Evolutionary conservation across 768 basidiomycete genomes (phyloP).

Genomic region (Tricholoma hemisulphureum): DNA sequence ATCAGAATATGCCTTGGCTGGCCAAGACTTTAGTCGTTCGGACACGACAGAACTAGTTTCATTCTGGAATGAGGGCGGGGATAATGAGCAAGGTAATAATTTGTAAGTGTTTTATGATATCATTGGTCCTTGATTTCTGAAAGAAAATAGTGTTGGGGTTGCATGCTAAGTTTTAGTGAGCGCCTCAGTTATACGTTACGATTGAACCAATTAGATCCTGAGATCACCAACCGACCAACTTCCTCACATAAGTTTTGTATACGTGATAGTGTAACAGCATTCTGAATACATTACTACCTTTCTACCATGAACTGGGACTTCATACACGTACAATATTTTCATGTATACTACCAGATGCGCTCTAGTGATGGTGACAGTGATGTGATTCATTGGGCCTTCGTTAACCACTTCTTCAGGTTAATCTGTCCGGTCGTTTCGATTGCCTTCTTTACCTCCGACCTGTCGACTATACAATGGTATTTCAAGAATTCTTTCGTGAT

Average conservation of each 20-base stretch:
- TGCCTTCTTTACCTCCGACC: slow-evolving; percentile 64
- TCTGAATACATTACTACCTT: neutral
- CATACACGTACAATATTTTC: neutral
- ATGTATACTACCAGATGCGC: neutral
- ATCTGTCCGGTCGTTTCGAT: slow-evolving; percentile 66
- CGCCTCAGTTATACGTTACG: too few species aligned
- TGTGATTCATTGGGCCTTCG: slow-evolving; percentile 44
- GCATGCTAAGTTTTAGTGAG: slow-evolving; percentile 3
- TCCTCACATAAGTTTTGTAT: too few species aligned
- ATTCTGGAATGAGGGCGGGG: slow-evolving; percentile 20
- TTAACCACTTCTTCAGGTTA: slow-evolving; percentile 77
- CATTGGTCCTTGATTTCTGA: neutral
- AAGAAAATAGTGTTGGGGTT: slow-evolving; percentile 5
- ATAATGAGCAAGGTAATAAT: neutral
- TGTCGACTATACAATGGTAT: slow-evolving; percentile 64
- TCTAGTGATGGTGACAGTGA: neutral
- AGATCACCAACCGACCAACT: too few species aligned
- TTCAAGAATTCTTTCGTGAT: slow-evolving; percentile 70
- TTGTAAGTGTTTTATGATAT: neutral
- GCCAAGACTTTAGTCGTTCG: neutral
- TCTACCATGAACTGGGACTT: neutral
- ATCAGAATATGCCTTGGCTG: neutral
- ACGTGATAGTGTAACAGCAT: neutral
- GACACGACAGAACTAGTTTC: slow-evolving; percentile 7
- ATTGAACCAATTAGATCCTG: too few species aligned